Conservation (phyloP, 371 early-diverging fungal species). For the Mucor mucedo region DNA sequence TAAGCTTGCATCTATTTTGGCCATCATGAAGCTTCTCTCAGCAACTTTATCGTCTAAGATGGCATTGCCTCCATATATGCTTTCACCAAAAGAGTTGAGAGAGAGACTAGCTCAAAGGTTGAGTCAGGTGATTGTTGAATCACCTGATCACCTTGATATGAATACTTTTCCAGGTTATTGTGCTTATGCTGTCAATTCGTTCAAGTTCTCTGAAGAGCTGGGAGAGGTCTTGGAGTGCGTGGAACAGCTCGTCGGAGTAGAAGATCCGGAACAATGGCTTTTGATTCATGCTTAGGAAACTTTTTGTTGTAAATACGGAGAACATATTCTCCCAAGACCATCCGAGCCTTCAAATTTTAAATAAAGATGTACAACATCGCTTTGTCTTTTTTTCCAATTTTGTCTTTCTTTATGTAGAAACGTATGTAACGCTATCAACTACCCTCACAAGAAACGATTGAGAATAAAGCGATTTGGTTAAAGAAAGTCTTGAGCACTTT, state of each 20-base stretch:
- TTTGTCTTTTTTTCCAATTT: too few species aligned
- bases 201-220: constrained; percentile 37
- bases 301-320: too few species aligned
- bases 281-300: constrained; percentile 21
- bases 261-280: constrained; percentile 50
- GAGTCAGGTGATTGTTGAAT: constrained; percentile 16
- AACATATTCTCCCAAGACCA: too few species aligned
- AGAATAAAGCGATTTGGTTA: too few species aligned
- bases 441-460: too few species aligned
- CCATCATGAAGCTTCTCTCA: constrained; percentile 48
- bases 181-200: constrained; percentile 41
- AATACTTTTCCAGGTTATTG: constrained; percentile 40
- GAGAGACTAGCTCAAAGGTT: constrained; percentile 23
- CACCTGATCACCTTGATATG: constrained; percentile 28
- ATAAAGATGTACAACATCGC: too few species aligned
- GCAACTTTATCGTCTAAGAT: constrained; percentile 46
- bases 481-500: too few species aligned
- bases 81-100: constrained; percentile 36
- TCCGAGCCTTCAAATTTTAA: too few species aligned
- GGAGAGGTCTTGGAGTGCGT: constrained; percentile 32
- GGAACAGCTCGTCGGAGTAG: constrained; percentile 45
- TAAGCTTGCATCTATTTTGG: constrained; percentile 45
- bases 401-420: too few species aligned
- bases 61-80: constrained; percentile 48
- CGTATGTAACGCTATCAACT: too few species aligned